Evolutionary conservation across 352 stramenopile species (phyloP).

Genomic region (Lagenidium sp.): DNA sequence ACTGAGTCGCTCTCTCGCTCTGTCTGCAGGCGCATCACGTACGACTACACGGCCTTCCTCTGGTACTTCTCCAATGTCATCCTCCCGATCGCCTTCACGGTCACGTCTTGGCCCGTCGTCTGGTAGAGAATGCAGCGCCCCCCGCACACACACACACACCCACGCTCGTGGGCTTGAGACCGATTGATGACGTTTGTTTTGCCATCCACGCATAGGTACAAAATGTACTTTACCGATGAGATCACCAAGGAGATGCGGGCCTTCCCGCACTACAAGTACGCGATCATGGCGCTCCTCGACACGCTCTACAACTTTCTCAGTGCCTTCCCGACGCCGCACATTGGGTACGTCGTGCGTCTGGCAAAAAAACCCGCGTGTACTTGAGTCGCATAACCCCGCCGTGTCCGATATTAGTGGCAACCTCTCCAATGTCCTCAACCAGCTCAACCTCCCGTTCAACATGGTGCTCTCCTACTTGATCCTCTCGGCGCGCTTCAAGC

Average conservation of each 20-base stretch:
- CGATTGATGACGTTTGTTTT: background rate
- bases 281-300: slow-evolving; percentile 81
- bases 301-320: slow-evolving; percentile 76
- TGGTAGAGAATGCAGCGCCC: slow-evolving; percentile 21
- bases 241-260: slow-evolving; percentile 75
- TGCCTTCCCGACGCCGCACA: slow-evolving; percentile 78
- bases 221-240: slow-evolving; percentile 79
- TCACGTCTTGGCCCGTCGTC: slow-evolving; percentile 69
- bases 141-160: too few relatives aligned
- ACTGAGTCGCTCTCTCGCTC: too few relatives aligned
- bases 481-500: slow-evolving; percentile 71
- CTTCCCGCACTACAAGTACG: slow-evolving; percentile 84
- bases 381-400: too few relatives aligned
- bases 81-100: slow-evolving; percentile 61
- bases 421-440: slow-evolving; percentile 77
- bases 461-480: slow-evolving; percentile 80
- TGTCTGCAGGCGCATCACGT: slow-evolving; percentile 78
- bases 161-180: too few relatives aligned
- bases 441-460: slow-evolving; percentile 83
- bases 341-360: slow-evolving; percentile 35
- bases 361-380: too few relatives aligned
- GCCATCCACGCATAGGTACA: slow-evolving; percentile 37
- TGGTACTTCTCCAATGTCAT: slow-evolving; percentile 87
- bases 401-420: too few relatives aligned
- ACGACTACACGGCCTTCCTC: slow-evolving; percentile 81